Percentiles rank a stretch among this genome's conserved stretches.
Conservation (phyloP, 345 rosid species). For the Citrus hindsii region DNA sequence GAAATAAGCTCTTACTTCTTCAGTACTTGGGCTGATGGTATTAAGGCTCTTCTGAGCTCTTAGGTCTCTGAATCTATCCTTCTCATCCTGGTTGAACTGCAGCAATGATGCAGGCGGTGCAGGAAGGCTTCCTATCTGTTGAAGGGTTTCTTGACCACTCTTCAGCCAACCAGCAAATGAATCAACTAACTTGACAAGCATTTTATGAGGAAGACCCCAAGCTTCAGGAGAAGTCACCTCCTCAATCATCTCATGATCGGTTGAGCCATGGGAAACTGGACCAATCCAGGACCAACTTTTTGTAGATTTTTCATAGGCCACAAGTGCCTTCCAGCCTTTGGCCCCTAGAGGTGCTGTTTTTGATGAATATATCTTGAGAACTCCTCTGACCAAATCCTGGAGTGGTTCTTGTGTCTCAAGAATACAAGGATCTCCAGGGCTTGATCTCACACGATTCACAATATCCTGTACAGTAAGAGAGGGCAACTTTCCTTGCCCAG, state of each 20-base stretch:
- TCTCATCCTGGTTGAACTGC: constrained; percentile 88
- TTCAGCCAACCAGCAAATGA: constrained; percentile 97
- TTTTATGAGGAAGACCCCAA: constrained; percentile 92
- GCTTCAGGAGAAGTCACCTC: constrained; percentile 95
- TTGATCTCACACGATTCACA: constrained; percentile 78
- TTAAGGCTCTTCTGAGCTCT: constrained; percentile 98
- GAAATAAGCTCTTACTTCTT: constrained; percentile 87
- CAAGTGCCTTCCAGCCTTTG: constrained; percentile 96
- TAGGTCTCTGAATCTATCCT: constrained; percentile 94
- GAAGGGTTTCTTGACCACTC: constrained; percentile 92
- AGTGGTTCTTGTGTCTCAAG: constrained; percentile 97
- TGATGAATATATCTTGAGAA: constrained; percentile 82
- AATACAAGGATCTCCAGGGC: constrained; percentile 94
- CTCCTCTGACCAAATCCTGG: constrained; percentile 94
- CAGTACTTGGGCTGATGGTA: constrained; percentile 78
- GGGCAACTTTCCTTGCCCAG: constrained; percentile 45
- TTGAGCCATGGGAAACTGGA: constrained; percentile 47
- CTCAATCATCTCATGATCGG: constrained; percentile 66
- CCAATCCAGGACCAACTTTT: constrained; percentile 97
- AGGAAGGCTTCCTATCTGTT: constrained; percentile 93
- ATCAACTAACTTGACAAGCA: constrained; percentile 96
- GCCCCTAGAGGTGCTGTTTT: constrained; percentile 96
- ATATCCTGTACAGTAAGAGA: constrained; percentile 85
- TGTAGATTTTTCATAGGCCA: constrained; percentile 63
- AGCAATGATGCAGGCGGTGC: constrained; percentile 79